Conservation (phyloP, 371 early-diverging fungal species). For the Lichtheimia ornata region DNA sequence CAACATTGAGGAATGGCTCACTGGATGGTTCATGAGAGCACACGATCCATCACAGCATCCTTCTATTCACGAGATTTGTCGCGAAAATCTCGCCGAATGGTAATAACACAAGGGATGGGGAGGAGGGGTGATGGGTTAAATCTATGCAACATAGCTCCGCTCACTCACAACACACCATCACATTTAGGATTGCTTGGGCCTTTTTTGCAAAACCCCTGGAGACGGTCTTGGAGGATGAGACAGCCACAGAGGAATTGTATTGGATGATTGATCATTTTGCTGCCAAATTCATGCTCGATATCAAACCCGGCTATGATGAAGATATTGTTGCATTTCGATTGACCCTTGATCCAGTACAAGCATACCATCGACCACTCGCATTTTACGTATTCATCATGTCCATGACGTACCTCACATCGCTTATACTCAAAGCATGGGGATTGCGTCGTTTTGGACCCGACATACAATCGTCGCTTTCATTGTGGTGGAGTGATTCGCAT, state of each 20-base stretch:
- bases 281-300: conserved; percentile 34
- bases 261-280: conserved; percentile 52
- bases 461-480: conserved; percentile 27
- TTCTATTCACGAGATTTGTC: conserved; percentile 36
- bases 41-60: conserved; percentile 34
- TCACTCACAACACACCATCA: conserved; percentile 4
- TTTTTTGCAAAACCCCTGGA: conserved; percentile 52
- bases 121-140: no score
- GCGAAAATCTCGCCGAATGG: conserved; percentile 60
- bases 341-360: conserved; percentile 66
- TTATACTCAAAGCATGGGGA: conserved; percentile 34
- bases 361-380: conserved; percentile 66
- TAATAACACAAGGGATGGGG: conserved; percentile 15
- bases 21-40: conserved; percentile 50
- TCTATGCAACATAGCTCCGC: no score
- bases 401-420: conserved; percentile 12
- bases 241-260: conserved; percentile 37
- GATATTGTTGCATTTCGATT: conserved; percentile 57
- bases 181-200: conserved; percentile 57
- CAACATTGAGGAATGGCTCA: conserved; percentile 45
- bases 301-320: conserved; percentile 59
- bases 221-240: conserved; percentile 36
- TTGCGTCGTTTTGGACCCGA: conserved; percentile 39
- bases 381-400: conserved; percentile 53
- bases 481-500: conserved; percentile 6